phyloP scores from a whole-genome alignment of 2,329 filamentous ascomycete species.

The Xylariaceae sp. region DNA sequence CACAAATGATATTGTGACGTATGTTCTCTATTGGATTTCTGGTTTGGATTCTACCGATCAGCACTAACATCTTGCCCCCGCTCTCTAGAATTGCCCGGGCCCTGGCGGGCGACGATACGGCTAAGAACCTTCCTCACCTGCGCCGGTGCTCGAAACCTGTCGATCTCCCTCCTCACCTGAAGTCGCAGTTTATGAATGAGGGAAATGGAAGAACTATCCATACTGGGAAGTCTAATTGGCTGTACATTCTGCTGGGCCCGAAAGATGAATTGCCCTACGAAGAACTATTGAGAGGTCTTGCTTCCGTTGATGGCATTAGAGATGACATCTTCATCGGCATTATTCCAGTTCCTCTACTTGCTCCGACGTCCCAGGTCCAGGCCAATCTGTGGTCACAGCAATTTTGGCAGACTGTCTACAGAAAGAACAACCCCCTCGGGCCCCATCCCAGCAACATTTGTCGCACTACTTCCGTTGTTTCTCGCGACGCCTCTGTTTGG shows the following conservation, averaged over 20 bases:
- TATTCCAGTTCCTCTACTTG: constrained; percentile 65
- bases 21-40: constrained; percentile 34
- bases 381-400: constrained; percentile 68
- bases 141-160: constrained; percentile 70
- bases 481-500: constrained; percentile 59
- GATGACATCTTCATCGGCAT: constrained; percentile 54
- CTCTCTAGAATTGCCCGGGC: constrained; percentile 47
- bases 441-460: constrained; percentile 73
- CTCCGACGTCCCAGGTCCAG: constrained; percentile 72
- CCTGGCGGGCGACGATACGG: constrained; percentile 55
- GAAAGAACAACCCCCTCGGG: constrained; percentile 81
- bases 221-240: constrained; percentile 56
- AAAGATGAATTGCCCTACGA: constrained; percentile 49
- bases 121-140: constrained; percentile 65
- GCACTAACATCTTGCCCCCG: constrained; percentile 27
- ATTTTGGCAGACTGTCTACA: constrained; percentile 83
- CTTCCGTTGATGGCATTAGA: constrained; percentile 48
- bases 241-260: constrained; percentile 55
- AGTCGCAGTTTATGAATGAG: constrained; percentile 58
- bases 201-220: constrained; percentile 54
- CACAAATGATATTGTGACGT: constrained; percentile 71
- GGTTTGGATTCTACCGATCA: constrained; percentile 1
- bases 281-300: constrained; percentile 48
- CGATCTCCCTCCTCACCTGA: constrained; percentile 63
- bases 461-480: constrained; percentile 65